Percentiles rank a stretch among this genome's conserved stretches.
Conservation (phyloP, 176 grass and related monocot genomes). For the Chloris gayana region DNA sequence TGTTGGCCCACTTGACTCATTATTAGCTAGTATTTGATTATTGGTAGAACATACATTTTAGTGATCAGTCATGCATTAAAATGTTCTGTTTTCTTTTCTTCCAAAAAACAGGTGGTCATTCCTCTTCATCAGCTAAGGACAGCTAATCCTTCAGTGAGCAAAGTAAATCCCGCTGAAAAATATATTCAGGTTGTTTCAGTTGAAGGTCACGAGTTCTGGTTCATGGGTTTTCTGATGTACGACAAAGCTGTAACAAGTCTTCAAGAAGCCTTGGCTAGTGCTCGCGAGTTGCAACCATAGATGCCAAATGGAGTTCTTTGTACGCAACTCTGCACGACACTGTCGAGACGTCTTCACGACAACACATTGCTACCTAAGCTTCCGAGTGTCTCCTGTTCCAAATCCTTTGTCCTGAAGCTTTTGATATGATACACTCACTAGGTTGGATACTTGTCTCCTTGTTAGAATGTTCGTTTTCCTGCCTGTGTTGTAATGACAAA, state of each 20-base stretch:
- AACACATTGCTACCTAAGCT: background rate
- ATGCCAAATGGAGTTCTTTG: conserved; percentile 9
- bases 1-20: background rate
- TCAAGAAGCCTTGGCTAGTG: conserved; percentile 68
- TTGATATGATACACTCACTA: conserved; percentile 38
- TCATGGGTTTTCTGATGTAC: conserved; percentile 87
- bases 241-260: conserved; percentile 67
- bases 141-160: conserved; percentile 86
- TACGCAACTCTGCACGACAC: conserved; percentile 6
- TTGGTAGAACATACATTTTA: background rate
- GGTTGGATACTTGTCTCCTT: conserved; percentile 35
- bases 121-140: conserved; percentile 76
- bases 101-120: conserved; percentile 76
- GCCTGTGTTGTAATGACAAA: conserved; percentile 46
- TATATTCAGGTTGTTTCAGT: conserved; percentile 85
- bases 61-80: background rate
- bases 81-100: background rate
- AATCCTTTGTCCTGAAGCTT: conserved; percentile 22
- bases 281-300: conserved; percentile 66
- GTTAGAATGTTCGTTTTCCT: conserved; percentile 33
- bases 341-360: conserved; percentile 5
- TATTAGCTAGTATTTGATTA: background rate
- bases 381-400: conserved; percentile 41
- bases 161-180: conserved; percentile 70
- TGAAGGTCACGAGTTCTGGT: conserved; percentile 89